Evolutionary conservation across 768 basidiomycete genomes (phyloP).

Genomic region (Clitopilus hobsonii): DNA sequence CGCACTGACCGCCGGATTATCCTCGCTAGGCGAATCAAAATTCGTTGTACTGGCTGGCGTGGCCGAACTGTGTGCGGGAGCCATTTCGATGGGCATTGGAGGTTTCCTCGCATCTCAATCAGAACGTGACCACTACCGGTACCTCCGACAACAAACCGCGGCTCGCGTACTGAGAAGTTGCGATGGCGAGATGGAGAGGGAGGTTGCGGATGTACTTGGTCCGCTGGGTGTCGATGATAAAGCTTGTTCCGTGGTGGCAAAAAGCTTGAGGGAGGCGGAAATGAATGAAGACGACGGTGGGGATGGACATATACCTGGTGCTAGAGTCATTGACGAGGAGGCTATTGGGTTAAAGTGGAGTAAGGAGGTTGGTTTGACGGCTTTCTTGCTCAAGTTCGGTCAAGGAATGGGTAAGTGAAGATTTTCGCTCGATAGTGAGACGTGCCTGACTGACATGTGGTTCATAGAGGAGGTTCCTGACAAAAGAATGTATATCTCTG

Average conservation of each 20-base stretch:
- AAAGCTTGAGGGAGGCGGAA: constrained; percentile 67
- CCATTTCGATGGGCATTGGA: constrained; percentile 97
- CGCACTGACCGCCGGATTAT: constrained; percentile 84
- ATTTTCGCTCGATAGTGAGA: not conserved
- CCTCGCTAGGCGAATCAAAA: constrained; percentile 81
- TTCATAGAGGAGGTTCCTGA: constrained; percentile 81
- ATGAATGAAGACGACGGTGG: constrained; percentile 23
- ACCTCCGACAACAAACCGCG: constrained; percentile 67
- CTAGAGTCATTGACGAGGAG: constrained; percentile 46
- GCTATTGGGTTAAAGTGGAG: constrained; percentile 57
- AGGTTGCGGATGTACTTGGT: constrained; percentile 83
- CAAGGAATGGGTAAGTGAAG: constrained; percentile 70
- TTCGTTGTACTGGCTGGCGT: constrained; percentile 94
- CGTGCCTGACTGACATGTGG: not conserved
- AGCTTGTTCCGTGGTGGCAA: constrained; percentile 74
- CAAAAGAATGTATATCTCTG: constrained; percentile 80
- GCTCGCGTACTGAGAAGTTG: constrained; percentile 86
- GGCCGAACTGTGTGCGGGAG: constrained; percentile 94
- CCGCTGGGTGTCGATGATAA: constrained; percentile 87
- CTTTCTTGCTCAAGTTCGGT: constrained; percentile 96
- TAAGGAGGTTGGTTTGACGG: constrained; percentile 80
- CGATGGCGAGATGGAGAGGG: constrained; percentile 93
- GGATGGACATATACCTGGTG: constrained; percentile 11
- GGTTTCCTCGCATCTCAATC: constrained; percentile 97
- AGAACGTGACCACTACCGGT: constrained; percentile 92